phyloP scores from a whole-genome alignment of 2,329 filamentous ascomycete species.

The Trichoderma guizhouense region DNA sequence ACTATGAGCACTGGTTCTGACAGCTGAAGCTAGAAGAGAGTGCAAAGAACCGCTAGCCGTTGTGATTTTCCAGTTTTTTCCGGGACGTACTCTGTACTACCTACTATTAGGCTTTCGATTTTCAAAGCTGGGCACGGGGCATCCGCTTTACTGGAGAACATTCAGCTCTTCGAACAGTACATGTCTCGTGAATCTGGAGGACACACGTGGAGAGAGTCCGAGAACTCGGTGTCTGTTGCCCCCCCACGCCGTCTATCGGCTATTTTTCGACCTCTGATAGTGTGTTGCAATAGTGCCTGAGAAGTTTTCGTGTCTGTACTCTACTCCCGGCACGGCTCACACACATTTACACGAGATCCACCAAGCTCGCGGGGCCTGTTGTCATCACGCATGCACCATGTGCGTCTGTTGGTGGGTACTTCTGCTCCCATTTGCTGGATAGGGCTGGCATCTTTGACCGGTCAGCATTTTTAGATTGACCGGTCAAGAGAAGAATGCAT shows the following conservation, averaged over 20 bases:
- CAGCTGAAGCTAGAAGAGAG: not conserved
- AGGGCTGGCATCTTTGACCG: slow-evolving; percentile 5
- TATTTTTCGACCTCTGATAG: not conserved
- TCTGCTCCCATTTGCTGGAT: slow-evolving; percentile 13
- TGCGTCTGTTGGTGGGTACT: not conserved
- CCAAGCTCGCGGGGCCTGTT: not conserved
- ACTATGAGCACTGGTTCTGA: not conserved
- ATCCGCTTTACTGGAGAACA: not conserved
- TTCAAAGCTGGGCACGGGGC: not conserved
- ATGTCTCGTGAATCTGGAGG: not conserved
- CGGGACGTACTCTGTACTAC: not conserved
- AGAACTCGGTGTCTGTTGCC: not conserved
- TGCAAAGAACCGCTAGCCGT: not conserved
- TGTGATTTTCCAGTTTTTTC: not conserved
- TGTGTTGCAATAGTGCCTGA: not conserved
- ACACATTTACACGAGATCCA: not conserved
- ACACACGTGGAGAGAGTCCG: not conserved
- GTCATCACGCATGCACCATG: slow-evolving; percentile 2
- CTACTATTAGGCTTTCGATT: not conserved
- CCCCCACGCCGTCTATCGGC: not conserved
- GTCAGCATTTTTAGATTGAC: slow-evolving; percentile 11
- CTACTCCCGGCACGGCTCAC: not conserved
- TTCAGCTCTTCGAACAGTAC: not conserved
- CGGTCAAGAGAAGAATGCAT: slow-evolving; percentile 3
- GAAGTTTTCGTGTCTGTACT: not conserved